phyloP scores from a whole-genome alignment of 1,284 basidiomycete species.

The Pseudozyma tsukubaensis region DNA sequence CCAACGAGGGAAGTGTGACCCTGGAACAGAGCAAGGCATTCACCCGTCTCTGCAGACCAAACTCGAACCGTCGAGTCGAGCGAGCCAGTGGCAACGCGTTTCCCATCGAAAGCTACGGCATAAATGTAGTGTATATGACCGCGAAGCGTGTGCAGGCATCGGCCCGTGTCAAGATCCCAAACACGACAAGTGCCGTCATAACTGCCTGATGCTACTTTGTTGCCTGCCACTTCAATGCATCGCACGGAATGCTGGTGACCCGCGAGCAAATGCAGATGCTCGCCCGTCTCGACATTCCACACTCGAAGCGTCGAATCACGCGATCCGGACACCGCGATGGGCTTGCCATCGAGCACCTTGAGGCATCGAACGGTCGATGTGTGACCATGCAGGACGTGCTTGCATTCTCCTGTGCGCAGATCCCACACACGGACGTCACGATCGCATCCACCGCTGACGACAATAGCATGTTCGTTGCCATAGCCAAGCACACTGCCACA shows the following conservation, averaged over 20 bases:
- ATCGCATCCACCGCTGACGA: conserved; percentile 93
- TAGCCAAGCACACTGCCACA: conserved; percentile 73
- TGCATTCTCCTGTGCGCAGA: conserved; percentile 81
- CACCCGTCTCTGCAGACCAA: conserved; percentile 74
- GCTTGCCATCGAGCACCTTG: conserved; percentile 85
- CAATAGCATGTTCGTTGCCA: conserved; percentile 77
- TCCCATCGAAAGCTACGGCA: conserved; percentile 90
- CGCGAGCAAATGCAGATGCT: conserved; percentile 76
- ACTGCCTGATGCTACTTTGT: conserved; percentile 84
- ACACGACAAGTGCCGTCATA: conserved; percentile 79
- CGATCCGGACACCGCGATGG: conserved; percentile 89
- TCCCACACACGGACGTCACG: conserved; percentile 92
- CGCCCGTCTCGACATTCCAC: conserved; percentile 89
- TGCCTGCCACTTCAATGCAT: conserved; percentile 87
- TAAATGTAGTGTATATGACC: conserved; percentile 95
- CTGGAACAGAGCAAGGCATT: conserved; percentile 85
- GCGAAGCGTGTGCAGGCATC: conserved; percentile 84
- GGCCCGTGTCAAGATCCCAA: conserved; percentile 69
- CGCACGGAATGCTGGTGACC: conserved; percentile 88
- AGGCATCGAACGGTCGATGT: conserved; percentile 91
- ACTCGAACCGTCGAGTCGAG: conserved; percentile 71
- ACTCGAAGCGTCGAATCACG: conserved; percentile 82
- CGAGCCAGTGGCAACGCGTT: conserved; percentile 84
- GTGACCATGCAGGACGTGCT: conserved; percentile 85
- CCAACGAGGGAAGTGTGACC: conserved; percentile 95